Conservation (phyloP, 2,329 filamentous ascomycete genomes). For the Podosphaera fusca region DNA sequence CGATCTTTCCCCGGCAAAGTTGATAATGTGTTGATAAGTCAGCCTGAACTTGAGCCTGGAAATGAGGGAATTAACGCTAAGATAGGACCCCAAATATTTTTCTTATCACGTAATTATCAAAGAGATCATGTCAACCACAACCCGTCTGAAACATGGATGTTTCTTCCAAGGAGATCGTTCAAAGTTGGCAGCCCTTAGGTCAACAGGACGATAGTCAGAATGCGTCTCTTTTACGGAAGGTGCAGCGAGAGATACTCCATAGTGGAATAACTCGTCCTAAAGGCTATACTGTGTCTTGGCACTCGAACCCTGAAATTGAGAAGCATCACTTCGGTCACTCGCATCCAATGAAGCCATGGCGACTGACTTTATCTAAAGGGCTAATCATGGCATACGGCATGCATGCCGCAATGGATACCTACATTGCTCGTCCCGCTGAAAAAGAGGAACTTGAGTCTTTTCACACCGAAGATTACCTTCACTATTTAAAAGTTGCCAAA, state of each 20-base stretch:
- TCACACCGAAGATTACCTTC: slow-evolving; percentile 72
- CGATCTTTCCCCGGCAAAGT: not conserved
- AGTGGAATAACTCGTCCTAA: slow-evolving; percentile 58
- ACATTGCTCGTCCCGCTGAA: slow-evolving; percentile 60
- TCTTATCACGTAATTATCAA: not conserved
- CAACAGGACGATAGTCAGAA: slow-evolving; percentile 14
- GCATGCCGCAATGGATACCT: slow-evolving; percentile 91
- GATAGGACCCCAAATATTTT: not conserved
- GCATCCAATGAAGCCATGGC: slow-evolving; percentile 98
- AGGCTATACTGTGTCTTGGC: slow-evolving; percentile 82
- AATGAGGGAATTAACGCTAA: not conserved
- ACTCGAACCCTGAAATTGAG: slow-evolving; percentile 86
- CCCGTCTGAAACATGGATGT: slow-evolving; percentile 9
- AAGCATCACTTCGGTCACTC: slow-evolving; percentile 91
- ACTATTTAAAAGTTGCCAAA: slow-evolving; percentile 56
- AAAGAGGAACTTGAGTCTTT: slow-evolving; percentile 74
- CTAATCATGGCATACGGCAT: slow-evolving; percentile 88
- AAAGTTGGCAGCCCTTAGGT: slow-evolving; percentile 13
- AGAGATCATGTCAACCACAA: not conserved
- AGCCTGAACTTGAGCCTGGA: not conserved
- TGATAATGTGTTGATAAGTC: not conserved
- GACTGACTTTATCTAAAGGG: slow-evolving; percentile 81
- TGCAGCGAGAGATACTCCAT: slow-evolving; percentile 18
- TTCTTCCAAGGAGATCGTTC: slow-evolving; percentile 12
- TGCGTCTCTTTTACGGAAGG: slow-evolving; percentile 8